Percentiles rank a stretch among this genome's conserved stretches.
Conservation (phyloP, 1,139 yeast genomes). For the Lodderomyces orthopsilosis region DNA sequence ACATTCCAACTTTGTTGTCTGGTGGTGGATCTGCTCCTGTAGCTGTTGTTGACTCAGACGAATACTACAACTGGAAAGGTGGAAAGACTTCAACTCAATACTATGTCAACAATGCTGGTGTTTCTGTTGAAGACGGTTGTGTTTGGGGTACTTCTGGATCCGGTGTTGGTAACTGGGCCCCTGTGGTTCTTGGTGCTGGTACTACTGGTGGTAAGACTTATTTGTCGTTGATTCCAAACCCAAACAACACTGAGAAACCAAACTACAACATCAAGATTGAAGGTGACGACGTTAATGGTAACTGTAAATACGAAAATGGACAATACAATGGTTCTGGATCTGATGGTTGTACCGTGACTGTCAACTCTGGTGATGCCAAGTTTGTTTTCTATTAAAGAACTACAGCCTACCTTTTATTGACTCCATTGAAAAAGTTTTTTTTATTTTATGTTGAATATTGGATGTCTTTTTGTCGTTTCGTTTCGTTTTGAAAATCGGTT, state of each 20-base stretch:
- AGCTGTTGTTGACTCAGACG: conserved; percentile 62
- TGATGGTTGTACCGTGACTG: conserved; percentile 79
- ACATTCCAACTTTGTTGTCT: conserved; percentile 67
- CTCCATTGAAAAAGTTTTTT: neutral
- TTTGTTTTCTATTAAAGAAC: conserved; percentile 49
- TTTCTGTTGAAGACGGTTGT: conserved; percentile 69
- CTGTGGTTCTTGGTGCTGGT: conserved; percentile 78
- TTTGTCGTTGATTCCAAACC: conserved; percentile 78
- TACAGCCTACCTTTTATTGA: neutral
- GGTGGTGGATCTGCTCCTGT: conserved; percentile 58
- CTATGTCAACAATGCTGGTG: conserved; percentile 82
- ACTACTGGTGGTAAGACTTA: conserved; percentile 58
- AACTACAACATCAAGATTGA: conserved; percentile 70
- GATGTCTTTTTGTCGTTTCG: neutral
- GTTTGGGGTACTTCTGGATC: conserved; percentile 68
- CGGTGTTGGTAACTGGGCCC: conserved; percentile 82
- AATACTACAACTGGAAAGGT: conserved; percentile 67
- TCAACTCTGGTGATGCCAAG: conserved; percentile 62
- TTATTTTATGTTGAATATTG: neutral
- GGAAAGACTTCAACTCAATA: conserved; percentile 70
- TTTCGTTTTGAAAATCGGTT: neutral
- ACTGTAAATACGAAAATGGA: conserved; percentile 65
- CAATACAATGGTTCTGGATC: conserved; percentile 57
- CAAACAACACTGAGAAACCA: conserved; percentile 61
- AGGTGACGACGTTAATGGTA: conserved; percentile 60